phyloP scores from a whole-genome alignment of 495 filamentous ascomycete genomes.

The Penicillium paradoxum region DNA sequence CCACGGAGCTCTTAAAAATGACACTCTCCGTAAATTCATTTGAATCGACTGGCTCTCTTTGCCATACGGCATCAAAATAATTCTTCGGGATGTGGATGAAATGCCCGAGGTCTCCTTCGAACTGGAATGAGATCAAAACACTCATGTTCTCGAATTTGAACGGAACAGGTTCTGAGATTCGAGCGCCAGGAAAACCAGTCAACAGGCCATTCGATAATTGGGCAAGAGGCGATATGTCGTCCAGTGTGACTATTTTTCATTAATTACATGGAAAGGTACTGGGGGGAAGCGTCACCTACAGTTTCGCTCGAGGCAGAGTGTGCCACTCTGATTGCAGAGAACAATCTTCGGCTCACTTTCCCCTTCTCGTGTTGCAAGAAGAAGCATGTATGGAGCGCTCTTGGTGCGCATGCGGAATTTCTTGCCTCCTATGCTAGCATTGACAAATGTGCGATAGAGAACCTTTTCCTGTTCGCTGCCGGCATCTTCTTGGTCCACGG shows the following conservation, averaged over 20 bases:
- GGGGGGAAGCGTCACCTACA: constrained; percentile 19
- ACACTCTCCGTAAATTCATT: constrained; percentile 32
- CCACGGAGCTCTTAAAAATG: constrained; percentile 33
- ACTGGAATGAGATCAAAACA: constrained; percentile 33
- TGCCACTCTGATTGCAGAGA: constrained; percentile 41
- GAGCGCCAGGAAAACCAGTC: constrained; percentile 15
- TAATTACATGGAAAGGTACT: not conserved
- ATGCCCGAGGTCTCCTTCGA: constrained; percentile 25
- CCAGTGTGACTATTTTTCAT: constrained; percentile 12
- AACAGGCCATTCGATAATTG: constrained; percentile 14
- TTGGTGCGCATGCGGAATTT: constrained; percentile 34
- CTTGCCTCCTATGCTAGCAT: constrained; percentile 39
- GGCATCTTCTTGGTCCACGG: constrained; percentile 37
- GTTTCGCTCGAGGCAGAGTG: constrained; percentile 35
- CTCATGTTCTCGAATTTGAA: constrained; percentile 30
- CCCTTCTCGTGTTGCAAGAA: constrained; percentile 33
- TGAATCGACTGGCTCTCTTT: constrained; percentile 35
- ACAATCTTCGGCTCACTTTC: constrained; percentile 41
- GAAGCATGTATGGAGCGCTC: constrained; percentile 41
- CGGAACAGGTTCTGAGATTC: constrained; percentile 25
- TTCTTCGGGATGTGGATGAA: constrained; percentile 33
- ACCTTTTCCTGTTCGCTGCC: constrained; percentile 39
- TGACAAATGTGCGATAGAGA: constrained; percentile 37
- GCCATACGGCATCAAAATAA: constrained; percentile 36
- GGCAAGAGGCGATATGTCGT: constrained; percentile 21